Percentiles rank a stretch among this genome's conserved stretches.
These are phyloP conservation scores for Kwoniella europaea DNA, from an alignment of 768 basidiomycete species.

Conservation along the genomic window DNA sequence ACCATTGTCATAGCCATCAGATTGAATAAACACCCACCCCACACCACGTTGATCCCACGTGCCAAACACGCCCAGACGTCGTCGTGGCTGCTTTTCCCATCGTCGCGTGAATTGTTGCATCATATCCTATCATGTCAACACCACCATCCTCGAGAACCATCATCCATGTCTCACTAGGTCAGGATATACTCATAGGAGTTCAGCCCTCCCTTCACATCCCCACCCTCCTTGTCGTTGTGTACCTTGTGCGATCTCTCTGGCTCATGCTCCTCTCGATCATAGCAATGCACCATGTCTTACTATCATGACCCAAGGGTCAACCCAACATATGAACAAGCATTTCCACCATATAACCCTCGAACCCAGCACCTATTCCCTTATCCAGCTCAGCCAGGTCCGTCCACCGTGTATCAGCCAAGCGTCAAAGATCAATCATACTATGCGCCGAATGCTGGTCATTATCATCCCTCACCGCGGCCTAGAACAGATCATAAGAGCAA, in stretches of 20 bases:
- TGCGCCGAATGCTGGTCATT: not conserved
- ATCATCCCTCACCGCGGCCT: not conserved
- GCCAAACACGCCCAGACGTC: not conserved
- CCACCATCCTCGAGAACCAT: not conserved
- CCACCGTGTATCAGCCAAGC: not conserved
- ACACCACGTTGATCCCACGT: not conserved
- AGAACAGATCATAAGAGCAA: not conserved
- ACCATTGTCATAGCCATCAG: too few relatives aligned
- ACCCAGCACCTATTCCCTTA: not conserved
- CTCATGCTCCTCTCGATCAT: not conserved
- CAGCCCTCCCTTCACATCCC: too few relatives aligned
- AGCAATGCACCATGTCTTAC: not conserved
- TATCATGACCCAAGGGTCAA: not conserved
- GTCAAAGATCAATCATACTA: not conserved
- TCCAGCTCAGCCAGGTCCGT: not conserved
- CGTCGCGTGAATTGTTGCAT: too few relatives aligned
- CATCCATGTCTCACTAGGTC: too few relatives aligned
- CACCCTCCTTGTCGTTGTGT: too few relatives aligned
- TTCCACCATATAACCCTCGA: conserved; percentile 3
- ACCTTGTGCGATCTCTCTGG: not conserved
- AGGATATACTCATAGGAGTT: too few relatives aligned
- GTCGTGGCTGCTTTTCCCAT: not conserved
- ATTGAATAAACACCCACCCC: too few relatives aligned
- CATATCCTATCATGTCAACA: not conserved
- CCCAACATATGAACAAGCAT: conserved; percentile 1